Evolutionary conservation across 306 rosid genomes (phyloP).

Genomic region (Hippophae gyantsensis): DNA sequence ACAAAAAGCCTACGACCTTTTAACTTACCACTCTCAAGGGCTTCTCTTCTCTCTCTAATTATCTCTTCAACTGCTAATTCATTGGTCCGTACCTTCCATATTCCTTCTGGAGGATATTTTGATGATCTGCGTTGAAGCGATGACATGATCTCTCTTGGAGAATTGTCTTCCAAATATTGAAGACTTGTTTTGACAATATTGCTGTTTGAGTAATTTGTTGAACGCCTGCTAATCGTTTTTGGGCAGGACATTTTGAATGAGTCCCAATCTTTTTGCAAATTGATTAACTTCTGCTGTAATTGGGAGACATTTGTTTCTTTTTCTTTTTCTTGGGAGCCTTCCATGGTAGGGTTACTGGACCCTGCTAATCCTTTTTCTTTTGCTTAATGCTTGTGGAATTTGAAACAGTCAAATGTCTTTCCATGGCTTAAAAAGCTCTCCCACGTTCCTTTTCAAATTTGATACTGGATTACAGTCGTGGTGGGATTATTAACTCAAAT

Average conservation of each 20-base stretch:
- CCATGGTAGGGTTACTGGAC: too few relatives aligned
- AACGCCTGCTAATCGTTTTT: slow-evolving; percentile 5
- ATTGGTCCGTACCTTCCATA: slow-evolving; percentile 16
- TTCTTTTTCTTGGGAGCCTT: neutral
- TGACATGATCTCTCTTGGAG: slow-evolving; percentile 39
- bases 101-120: neutral
- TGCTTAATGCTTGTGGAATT: too few relatives aligned
- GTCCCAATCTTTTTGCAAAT: slow-evolving; percentile 42
- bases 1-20: slow-evolving; percentile 42
- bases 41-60: slow-evolving; percentile 28
- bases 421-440: too few relatives aligned
- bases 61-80: slow-evolving; percentile 29
- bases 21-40: slow-evolving; percentile 32
- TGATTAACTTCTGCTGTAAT: slow-evolving; percentile 24
- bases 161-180: slow-evolving; percentile 17
- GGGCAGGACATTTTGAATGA: slow-evolving; percentile 29
- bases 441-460: too few relatives aligned
- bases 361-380: too few relatives aligned
- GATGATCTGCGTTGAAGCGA: slow-evolving; percentile 24
- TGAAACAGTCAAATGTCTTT: too few relatives aligned
- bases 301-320: slow-evolving; percentile 9
- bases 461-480: too few relatives aligned
- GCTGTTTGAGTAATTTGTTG: neutral
- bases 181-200: slow-evolving; percentile 5
- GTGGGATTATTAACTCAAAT: too few relatives aligned